Conservation (phyloP, 306 rosid species). For the Corylus avellana region DNA sequence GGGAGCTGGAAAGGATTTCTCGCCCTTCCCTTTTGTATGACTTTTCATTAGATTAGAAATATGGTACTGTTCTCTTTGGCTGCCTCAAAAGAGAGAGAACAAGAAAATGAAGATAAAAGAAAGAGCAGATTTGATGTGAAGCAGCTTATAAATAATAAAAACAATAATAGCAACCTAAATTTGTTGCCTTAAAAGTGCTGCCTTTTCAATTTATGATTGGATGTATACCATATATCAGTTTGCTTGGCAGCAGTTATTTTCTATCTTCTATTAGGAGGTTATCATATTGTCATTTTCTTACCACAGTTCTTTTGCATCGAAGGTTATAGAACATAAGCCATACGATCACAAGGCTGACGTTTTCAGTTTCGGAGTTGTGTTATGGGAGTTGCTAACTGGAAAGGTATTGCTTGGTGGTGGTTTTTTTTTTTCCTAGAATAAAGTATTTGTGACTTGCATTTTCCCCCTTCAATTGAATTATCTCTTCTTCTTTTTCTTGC, state of each 20-base stretch:
- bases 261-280: conserved; percentile 15
- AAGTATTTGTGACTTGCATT: background rate
- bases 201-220: conserved; percentile 3
- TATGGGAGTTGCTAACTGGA: conserved; percentile 94
- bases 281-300: conserved; percentile 50
- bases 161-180: conserved; percentile 3
- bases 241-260: conserved; percentile 12
- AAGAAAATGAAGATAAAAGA: background rate
- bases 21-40: background rate
- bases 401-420: conserved; percentile 57
- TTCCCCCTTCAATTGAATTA: background rate
- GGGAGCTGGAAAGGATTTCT: background rate
- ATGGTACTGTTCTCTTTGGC: background rate
- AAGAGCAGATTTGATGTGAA: background rate
- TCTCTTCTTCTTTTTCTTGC: conserved; percentile 24
- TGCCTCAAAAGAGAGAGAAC: background rate
- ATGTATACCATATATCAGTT: background rate
- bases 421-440: background rate
- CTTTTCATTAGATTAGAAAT: background rate
- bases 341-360: conserved; percentile 99
- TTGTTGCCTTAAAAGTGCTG: background rate
- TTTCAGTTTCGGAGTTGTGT: conserved; percentile 89
- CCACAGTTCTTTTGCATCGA: conserved; percentile 65
- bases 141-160: background rate
- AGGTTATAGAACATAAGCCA: conserved; percentile 97